phyloP scores from a whole-genome alignment of 441 rosid species.

The Croton setiger region DNA sequence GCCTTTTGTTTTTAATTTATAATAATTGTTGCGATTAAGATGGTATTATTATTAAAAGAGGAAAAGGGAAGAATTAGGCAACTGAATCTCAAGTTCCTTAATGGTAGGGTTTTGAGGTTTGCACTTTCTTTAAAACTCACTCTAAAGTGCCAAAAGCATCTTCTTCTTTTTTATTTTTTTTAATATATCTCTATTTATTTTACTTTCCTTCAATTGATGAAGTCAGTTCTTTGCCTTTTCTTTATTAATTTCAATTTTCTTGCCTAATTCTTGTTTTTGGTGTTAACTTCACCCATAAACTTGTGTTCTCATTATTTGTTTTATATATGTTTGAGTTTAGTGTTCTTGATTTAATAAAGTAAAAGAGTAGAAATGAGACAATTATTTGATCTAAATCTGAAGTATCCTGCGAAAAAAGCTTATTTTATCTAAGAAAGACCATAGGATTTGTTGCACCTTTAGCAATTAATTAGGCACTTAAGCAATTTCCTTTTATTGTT shows the following conservation, averaged over 20 bases:
- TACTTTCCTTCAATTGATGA: slow-evolving; percentile 15
- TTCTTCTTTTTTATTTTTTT: neutral
- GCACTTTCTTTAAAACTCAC: slow-evolving; percentile 11
- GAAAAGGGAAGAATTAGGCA: slow-evolving; percentile 12
- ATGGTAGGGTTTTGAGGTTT: slow-evolving; percentile 24
- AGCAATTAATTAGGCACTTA: no score
- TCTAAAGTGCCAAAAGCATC: slow-evolving; percentile 28
- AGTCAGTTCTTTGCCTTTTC: slow-evolving; percentile 18
- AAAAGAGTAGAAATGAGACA: no score
- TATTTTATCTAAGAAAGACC: no score
- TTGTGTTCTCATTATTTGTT: neutral
- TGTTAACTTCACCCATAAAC: neutral
- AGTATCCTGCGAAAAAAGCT: no score
- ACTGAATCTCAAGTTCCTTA: slow-evolving; percentile 23
- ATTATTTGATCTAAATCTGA: no score
- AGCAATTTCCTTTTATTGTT: no score
- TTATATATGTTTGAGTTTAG: no score
- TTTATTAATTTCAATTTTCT: slow-evolving; percentile 19
- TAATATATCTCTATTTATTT: neutral
- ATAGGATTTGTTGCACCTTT: no score
- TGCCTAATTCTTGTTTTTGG: neutral
- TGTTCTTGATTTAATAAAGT: no score
- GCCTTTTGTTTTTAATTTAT: neutral
- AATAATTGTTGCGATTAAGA: neutral
- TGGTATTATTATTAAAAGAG: neutral